phyloP scores from a whole-genome alignment of 2,329 filamentous ascomycete genomes.

The Penicillium paneum region DNA sequence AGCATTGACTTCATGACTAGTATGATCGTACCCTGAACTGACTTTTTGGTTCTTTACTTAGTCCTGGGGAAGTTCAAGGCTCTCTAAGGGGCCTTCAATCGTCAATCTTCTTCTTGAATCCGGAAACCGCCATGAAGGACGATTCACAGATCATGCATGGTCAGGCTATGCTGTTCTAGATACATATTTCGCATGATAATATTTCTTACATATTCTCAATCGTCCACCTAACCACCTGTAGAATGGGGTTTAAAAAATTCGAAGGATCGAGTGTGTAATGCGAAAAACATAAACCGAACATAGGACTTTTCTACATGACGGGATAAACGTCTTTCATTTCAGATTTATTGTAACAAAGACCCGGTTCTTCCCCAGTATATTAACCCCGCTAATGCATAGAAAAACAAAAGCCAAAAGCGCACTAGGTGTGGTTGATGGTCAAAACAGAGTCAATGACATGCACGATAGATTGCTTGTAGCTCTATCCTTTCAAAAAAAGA shows the following conservation, averaged over 20 bases:
- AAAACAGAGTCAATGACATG: background rate
- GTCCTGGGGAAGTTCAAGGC: slow-evolving; percentile 20
- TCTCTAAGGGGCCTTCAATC: slow-evolving; percentile 3
- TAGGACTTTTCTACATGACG: background rate
- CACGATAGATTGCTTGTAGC: background rate
- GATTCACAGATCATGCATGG: background rate
- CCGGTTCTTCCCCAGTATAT: background rate
- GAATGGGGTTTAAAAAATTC: too few species aligned
- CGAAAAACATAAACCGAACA: background rate
- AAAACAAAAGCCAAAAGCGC: background rate
- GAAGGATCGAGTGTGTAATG: too few species aligned
- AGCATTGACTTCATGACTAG: background rate
- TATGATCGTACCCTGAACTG: background rate
- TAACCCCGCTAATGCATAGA: slow-evolving; percentile 4
- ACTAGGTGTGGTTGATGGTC: background rate
- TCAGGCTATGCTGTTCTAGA: background rate
- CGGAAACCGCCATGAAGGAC: background rate
- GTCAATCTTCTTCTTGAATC: background rate
- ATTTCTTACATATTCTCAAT: background rate
- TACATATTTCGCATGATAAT: background rate
- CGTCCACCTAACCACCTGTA: background rate
- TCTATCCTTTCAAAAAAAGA: background rate
- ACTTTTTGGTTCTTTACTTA: background rate
- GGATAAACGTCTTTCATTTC: background rate
- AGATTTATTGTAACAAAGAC: background rate